Evolutionary conservation across 768 basidiomycete genomes (phyloP), one percentile per base, ranked within the genome.

Genomic region (Boletus coccyginus): DNA sequence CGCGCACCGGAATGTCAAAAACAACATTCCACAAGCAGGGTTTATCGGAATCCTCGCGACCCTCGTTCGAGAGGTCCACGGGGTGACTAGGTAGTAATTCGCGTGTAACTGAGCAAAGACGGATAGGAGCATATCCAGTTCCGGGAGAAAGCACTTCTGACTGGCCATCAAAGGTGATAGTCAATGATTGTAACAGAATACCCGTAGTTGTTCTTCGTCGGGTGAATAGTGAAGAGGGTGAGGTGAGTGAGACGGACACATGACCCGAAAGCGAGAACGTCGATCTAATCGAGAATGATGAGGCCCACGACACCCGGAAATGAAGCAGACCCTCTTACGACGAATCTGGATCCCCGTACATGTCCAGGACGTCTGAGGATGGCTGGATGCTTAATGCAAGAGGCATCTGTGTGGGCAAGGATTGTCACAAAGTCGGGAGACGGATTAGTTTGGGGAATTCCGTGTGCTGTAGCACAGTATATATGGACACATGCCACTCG

Each of bases 221-320:
- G 57, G 80, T 79, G 59, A 88, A 85, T 27, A 87, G 65, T 12
- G 82, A 82, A 50, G 71, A 77, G 2, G 85, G 73, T 0, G 88
- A 78, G 4, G 81, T 75, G 33, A 94, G 62, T 0, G 84, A 78
- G 51, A 96, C 74, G 24, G 83, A 75, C 21, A 96, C 75, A 67
- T 93, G 81, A 4, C 94, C 94, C 10, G 92, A 88, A 44, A 97
- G 79, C 11, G 94, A 95, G 70, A 94, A 96, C 2, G 85, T 85
- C 55, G 89, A 86, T 55, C 94, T 97, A 62, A 48, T 53, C 51
- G 33, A 46, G 40, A 16, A 27, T 39, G 57, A 43, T 61, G 53
- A 64, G 48, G 13, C 33, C 29, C 38, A 29, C 24, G 12, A 58
- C 42, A 32, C 10, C 39, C 32, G 16, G 69, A 40, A 27, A 48